phyloP scores from a whole-genome alignment of 345 rosid species.

The Salix dunnii region DNA sequence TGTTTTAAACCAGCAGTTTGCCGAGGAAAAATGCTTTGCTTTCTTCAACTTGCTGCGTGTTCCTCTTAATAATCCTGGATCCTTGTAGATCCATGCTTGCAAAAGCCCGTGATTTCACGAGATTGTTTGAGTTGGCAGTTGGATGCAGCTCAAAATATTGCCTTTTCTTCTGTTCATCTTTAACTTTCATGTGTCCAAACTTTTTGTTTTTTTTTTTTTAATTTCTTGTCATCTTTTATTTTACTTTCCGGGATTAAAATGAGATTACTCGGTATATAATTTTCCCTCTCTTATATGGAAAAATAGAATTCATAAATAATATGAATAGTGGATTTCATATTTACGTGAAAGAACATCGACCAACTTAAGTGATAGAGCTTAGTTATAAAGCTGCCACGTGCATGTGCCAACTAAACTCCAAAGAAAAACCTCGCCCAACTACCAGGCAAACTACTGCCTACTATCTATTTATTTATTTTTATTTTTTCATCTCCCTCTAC shows the following conservation, averaged over 20 bases:
- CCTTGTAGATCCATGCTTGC: slow-evolving; percentile 24
- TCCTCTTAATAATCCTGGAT: slow-evolving; percentile 1
- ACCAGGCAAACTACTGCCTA: background rate
- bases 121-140: slow-evolving; percentile 40
- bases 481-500: background rate
- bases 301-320: no score
- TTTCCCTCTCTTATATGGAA: no score
- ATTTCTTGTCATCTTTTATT: slow-evolving; percentile 1
- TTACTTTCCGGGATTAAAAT: slow-evolving; percentile 19
- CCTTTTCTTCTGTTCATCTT: slow-evolving; percentile 20
- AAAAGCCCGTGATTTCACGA: slow-evolving; percentile 48
- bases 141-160: slow-evolving; percentile 27
- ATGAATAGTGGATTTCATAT: no score
- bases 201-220: slow-evolving; percentile 19
- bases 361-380: background rate
- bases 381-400: slow-evolving; percentile 23
- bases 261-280: background rate
- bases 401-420: slow-evolving; percentile 17
- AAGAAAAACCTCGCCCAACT: slow-evolving; percentile 4
- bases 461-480: no score
- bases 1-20: background rate
- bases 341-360: no score
- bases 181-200: slow-evolving; percentile 35
- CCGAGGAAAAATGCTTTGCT: background rate
- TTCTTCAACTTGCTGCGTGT: background rate